Evolutionary conservation across 1,139 yeast genomes (phyloP), one percentile per base, ranked within the genome.

Genomic region (Hansenula lynferdii): DNA sequence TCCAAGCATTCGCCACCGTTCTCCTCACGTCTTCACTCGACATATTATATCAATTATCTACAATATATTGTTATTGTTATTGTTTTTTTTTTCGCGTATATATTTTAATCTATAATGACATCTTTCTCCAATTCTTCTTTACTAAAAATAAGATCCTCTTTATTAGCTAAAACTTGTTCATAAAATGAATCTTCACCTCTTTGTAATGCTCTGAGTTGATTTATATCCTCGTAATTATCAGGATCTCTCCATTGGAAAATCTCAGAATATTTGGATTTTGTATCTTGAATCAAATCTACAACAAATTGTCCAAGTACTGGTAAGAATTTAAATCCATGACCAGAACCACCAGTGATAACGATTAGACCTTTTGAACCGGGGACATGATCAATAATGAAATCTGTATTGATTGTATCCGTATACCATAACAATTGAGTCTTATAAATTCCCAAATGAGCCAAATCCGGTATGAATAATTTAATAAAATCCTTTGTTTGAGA

Each of bases 261-360:
- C 10, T 50, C 39, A 2, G 57, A 53, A 39, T 58, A 57, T 24
- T 49, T 47, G 34, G 53, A 51, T 9, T 55, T 53, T 10, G 45
- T 43, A 8, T 58, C 60, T 36, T 63, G 57, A 14, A 64, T 35
- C 17, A 45, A 50, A 39, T 64, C 61, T 8, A 57, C 61, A 27
- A 64, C 54, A 34, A 48, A 63, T 39, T 54, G 53, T 0, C 70
- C 71, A 18, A 65, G 46, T 4, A 61, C 66, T 6, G 73, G 73
- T 37, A 67, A 44, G 38, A 62, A 65, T 49, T 68, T 69, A 47
- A 60, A 67, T 1, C 60, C 72, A 47, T 67, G 71, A 19, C 71
- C 72, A 7, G 72, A 67, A 39, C 67, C 73, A 36, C 76, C 75
- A 8, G 71, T 57, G 5, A 69, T 71, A 8, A 66, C 64, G 23